A percentile compares a stretch with the other conserved stretches of the same genome.
phyloP scores from a whole-genome alignment of 2,329 filamentous ascomycete species.

The Ascosphaera apis region DNA sequence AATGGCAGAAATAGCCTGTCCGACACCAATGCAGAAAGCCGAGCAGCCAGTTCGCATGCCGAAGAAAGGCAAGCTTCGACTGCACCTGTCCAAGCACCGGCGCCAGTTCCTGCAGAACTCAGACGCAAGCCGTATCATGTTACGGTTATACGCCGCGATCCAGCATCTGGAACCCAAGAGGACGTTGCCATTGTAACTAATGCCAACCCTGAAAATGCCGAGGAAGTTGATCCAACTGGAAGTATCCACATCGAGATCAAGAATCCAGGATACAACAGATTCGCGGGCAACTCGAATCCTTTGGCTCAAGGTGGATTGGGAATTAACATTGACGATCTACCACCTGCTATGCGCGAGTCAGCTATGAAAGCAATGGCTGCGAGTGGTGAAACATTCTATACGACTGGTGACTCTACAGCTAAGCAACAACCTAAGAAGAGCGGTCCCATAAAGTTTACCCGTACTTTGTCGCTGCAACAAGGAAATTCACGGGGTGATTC shows the following conservation, averaged over 20 bases:
- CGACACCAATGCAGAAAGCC: too few relatives aligned
- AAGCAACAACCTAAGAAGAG: not conserved
- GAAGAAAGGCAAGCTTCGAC: not conserved
- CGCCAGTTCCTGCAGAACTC: not conserved
- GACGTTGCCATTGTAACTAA: slow-evolving; percentile 44
- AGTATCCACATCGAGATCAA: slow-evolving; percentile 31
- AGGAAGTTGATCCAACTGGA: slow-evolving; percentile 6
- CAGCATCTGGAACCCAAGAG: slow-evolving; percentile 45
- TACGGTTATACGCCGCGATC: slow-evolving; percentile 52
- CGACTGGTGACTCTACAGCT: too few relatives aligned
- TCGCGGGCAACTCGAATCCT: slow-evolving; percentile 20
- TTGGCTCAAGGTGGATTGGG: slow-evolving; percentile 14
- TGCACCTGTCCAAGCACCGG: not conserved
- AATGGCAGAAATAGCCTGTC: too few relatives aligned
- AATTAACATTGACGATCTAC: slow-evolving; percentile 5
- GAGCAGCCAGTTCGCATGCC: too few relatives aligned
- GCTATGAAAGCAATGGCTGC: not conserved
- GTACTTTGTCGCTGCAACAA: not conserved
- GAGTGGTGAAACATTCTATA: not conserved
- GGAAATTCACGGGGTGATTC: not conserved
- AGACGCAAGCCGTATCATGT: slow-evolving; percentile 12
- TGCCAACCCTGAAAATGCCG: slow-evolving; percentile 6
- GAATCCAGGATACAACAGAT: slow-evolving; percentile 37
- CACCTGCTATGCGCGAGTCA: slow-evolving; percentile 7
- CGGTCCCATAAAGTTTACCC: not conserved